Conservation (phyloP, 805 yeast species). For the Hanseniaspora mollemarum region DNA sequence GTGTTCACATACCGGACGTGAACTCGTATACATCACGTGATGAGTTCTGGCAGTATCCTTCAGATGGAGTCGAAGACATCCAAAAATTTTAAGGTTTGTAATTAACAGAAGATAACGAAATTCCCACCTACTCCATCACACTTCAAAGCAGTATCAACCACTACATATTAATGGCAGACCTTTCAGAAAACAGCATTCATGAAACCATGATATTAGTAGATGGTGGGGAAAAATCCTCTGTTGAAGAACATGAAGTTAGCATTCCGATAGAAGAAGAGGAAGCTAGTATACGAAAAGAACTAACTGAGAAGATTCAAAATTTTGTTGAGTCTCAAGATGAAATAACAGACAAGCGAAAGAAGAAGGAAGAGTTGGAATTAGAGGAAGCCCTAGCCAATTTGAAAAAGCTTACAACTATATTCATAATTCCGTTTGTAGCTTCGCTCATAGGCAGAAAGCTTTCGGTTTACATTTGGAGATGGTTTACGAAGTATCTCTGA, state of each 20-base stretch:
- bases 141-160: no score
- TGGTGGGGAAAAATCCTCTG: background rate
- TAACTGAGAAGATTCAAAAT: background rate
- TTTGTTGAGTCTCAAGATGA: constrained; percentile 1
- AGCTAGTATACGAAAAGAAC: background rate
- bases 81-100: no score
- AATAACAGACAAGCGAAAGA: background rate
- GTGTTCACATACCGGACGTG: no score
- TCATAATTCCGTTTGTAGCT: constrained; percentile 10
- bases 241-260: background rate
- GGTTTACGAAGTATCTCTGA: background rate
- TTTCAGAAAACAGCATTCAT: background rate
- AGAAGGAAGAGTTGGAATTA: background rate
- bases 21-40: no score
- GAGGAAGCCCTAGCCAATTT: constrained; percentile 3
- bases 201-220: background rate
- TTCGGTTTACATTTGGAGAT: constrained; percentile 5
- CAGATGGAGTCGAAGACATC: no score
- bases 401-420: background rate
- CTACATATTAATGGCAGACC: background rate
- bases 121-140: no score
- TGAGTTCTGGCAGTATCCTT: no score
- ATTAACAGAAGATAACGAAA: no score
- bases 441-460: constrained; percentile 4
- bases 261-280: background rate